Evolutionary conservation across 352 stramenopile species (phyloP), one percentile per base, ranked within the genome.

Genomic region (Pythium diclinum): DNA sequence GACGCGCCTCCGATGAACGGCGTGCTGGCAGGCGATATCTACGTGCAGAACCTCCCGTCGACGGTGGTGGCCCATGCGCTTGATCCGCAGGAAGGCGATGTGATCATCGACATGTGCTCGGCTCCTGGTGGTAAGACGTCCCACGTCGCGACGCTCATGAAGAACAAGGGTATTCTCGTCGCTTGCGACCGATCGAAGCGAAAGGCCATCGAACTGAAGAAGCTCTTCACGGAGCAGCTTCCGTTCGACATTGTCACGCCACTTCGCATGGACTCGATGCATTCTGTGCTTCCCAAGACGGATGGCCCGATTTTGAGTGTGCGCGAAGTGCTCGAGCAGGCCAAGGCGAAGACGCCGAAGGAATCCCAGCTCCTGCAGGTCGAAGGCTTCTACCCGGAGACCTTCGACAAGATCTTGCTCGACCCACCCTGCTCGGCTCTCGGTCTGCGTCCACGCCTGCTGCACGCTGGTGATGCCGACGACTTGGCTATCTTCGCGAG

Each of bases 51-150:
- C 69, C 75, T 98, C 30, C 93, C 95, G 47, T 97, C 89, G 2
- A 87, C 92, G 2, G 74, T 97, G 33, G 95, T 98, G n/a, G 91
- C 77, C 0, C 89, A 97, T 63, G 91, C 83, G 8, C 71, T 98
- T 5, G 64, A 95, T 67, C 89, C 93, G 1, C 74, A 95, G 67
- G 61, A 77, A 21, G 87, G 81, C 28, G 87, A 98, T 34, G 78
- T 87, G 30, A 88, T 98, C 73, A 69, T 98, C 42, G 95, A 98
- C 65, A 97, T 98, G 88, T 98, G 95, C 79, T 81, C 87, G 6
- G 94, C 93, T 0, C 95, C 95, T 1, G 94, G 95, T 36, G 95
- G 95, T 19, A 98, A 98, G 72, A 94, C 94, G 17, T 92, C 89
- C 7, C 94, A 98, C 67, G 47, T 98, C 8, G 92, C 92, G 14